Evolutionary conservation across 2,329 filamentous ascomycete species (phyloP).

Genomic region (Eutypa lata): DNA sequence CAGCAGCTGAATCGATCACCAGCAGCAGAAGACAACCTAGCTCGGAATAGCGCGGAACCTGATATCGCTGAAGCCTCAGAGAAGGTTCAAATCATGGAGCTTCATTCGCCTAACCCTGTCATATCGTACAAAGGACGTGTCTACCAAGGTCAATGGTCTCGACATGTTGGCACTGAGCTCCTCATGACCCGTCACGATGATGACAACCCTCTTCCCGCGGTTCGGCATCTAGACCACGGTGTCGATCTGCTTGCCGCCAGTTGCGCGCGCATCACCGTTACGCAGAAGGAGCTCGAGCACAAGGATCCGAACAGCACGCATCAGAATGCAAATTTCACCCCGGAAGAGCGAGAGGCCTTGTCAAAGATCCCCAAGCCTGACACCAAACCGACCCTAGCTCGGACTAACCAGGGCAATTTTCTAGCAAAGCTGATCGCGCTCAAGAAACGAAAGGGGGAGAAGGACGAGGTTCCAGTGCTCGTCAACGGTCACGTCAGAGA

Average conservation of each 20-base stretch:
- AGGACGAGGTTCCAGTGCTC: constrained; percentile 59
- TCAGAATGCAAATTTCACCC: constrained; percentile 1
- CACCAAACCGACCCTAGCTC: constrained; percentile 44
- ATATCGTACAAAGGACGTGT: constrained; percentile 76
- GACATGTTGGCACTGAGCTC: constrained; percentile 80
- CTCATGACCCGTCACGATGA: constrained; percentile 59
- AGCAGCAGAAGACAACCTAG: neutral
- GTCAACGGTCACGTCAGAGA: constrained; percentile 9
- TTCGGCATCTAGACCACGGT: constrained; percentile 51
- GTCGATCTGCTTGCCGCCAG: constrained; percentile 73
- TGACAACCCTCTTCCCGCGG: constrained; percentile 37
- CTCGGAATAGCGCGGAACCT: constrained; percentile 13
- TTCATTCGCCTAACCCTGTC: constrained; percentile 73
- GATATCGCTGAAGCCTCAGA: constrained; percentile 25
- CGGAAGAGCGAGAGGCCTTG: constrained; percentile 27
- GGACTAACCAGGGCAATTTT: constrained; percentile 43
- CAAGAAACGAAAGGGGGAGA: constrained; percentile 63
- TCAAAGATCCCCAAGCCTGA: constrained; percentile 43
- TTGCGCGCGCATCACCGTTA: constrained; percentile 66
- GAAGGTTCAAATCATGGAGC: constrained; percentile 75
- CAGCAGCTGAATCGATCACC: neutral
- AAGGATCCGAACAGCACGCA: constrained; percentile 27
- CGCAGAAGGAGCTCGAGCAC: constrained; percentile 57
- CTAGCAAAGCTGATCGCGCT: constrained; percentile 63
- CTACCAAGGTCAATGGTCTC: constrained; percentile 77